These are phyloP conservation scores for Colletotrichum destructivum DNA, from an alignment of 2,329 filamentous ascomycete genomes.

Conservation along the genomic window DNA sequence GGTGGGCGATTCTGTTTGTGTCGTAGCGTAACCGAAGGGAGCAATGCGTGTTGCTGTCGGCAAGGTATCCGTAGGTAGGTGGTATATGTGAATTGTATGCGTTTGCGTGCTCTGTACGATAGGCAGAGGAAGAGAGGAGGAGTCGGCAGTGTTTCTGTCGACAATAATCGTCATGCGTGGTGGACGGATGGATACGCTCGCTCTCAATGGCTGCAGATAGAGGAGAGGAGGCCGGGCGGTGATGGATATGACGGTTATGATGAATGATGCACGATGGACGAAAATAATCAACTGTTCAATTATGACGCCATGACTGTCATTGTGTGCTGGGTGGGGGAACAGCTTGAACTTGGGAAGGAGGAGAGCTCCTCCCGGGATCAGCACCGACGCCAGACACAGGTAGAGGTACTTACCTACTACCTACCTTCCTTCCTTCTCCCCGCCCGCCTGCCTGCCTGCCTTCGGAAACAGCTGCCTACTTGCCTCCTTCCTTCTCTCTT, in stretches of 20 bases:
- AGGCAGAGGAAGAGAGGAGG: not conserved
- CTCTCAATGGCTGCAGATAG: conserved; percentile 24
- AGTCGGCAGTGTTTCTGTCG: not conserved
- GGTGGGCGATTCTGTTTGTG: not conserved
- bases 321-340: too few species aligned
- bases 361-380: not conserved
- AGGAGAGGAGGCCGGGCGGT: not conserved
- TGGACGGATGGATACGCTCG: too few species aligned
- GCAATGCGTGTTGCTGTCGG: too few species aligned
- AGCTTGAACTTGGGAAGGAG: not conserved
- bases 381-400: not conserved
- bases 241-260: too few species aligned
- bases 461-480: not conserved
- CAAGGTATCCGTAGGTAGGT: too few species aligned
- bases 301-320: conserved; percentile 14
- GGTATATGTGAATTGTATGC: not conserved
- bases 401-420: too few species aligned
- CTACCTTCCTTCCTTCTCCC: not conserved
- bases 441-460: not conserved
- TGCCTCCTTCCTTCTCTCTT: not conserved
- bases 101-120: not conserved
- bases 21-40: too few species aligned
- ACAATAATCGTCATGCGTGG: not conserved
- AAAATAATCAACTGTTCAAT: not conserved
- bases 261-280: not conserved